phyloP scores from a whole-genome alignment of 2,329 filamentous ascomycete genomes.

The Arthrocladium fulminans region DNA sequence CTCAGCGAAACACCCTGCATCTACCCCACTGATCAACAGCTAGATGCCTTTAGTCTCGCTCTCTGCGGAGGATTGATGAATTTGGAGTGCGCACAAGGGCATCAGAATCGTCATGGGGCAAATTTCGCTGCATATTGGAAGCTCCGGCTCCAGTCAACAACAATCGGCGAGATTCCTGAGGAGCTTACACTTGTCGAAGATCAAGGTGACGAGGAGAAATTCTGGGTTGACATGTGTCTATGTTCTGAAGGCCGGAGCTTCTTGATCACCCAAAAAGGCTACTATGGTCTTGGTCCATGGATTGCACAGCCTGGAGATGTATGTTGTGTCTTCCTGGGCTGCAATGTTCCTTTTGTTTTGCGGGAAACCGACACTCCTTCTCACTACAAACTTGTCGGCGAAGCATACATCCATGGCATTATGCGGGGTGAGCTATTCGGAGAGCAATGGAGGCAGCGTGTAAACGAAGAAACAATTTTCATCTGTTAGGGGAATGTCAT shows the following conservation, averaged over 20 bases:
- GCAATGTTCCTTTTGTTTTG: conserved; percentile 12
- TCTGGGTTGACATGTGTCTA: conserved; percentile 5
- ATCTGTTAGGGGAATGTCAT: too few species aligned
- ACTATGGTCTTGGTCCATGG: conserved; percentile 12
- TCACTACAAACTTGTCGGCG: conserved; percentile 10
- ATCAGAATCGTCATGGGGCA: conserved; percentile 6
- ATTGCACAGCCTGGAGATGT: conserved; percentile 8
- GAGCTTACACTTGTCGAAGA: background rate
- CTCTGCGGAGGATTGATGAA: conserved; percentile 8
- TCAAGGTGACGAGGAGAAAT: background rate
- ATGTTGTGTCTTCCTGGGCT: conserved; percentile 11
- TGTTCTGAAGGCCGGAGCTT: conserved; percentile 8
- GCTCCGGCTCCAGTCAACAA: background rate
- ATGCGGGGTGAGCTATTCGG: conserved; percentile 16
- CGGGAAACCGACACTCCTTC: background rate
- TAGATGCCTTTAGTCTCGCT: conserved; percentile 11
- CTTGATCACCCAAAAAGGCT: conserved; percentile 10
- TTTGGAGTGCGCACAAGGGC: conserved; percentile 10
- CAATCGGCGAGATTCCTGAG: background rate
- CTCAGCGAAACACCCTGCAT: background rate
- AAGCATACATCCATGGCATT: conserved; percentile 12
- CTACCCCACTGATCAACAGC: background rate
- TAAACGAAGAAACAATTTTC: too few species aligned
- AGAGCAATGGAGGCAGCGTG: too few species aligned
- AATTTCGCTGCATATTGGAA: conserved; percentile 4